Base-by-base conservation (phyloP, 2,329 filamentous ascomycete species). In the Chaetomiaceae sp. region DNA sequence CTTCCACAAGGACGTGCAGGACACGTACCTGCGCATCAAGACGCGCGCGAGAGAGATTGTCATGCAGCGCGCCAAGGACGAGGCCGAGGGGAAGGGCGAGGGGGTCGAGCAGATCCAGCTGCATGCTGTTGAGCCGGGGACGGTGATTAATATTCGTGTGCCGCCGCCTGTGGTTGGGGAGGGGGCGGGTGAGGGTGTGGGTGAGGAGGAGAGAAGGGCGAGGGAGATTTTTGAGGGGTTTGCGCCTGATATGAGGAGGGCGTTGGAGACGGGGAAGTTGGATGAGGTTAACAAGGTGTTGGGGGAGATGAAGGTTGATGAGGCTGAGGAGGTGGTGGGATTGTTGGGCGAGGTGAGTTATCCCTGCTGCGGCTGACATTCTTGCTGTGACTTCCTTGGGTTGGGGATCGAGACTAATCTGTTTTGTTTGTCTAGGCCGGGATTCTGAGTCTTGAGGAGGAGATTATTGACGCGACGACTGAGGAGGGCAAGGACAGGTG, bases 21-120 rank as follows among this genome's bases (percentile, higher is more conserved):
- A 85, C 34, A 97, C 91, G 3, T 96, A 95, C 69, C 76, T 77
- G 62, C 83, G 85, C 48, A 97, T 99, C 68, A 83, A 83, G 62
- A 83, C 76, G 21, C 83, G 93, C 42, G 83, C 87, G 1, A 76
- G 78, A 6, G 88, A 95, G 68, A 85, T 96, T 57, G 68, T 76
- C 48, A 69, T 71, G 16, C 72, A 82, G 68, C 68, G 75, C 54
- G 75, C 74, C 14, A 73, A 72, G 56, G 75, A 78, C 48, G 72
- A 66, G 3, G 73, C 68, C 35, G 70, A 72, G 53, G 63, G 68
- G 33, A 75, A 74, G 35, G 80, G 79, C 5, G 62, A 58, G 21
- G 89, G 86, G 17, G 86, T 95, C 9, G 93, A 99, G 73, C 92
- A 96, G 69, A 99, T 99, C 60, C 95, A 99, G 70, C 78, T 99